phyloP scores from a whole-genome alignment of 192 early-diverging fungal genomes.

The Entomortierella beljakovae region DNA sequence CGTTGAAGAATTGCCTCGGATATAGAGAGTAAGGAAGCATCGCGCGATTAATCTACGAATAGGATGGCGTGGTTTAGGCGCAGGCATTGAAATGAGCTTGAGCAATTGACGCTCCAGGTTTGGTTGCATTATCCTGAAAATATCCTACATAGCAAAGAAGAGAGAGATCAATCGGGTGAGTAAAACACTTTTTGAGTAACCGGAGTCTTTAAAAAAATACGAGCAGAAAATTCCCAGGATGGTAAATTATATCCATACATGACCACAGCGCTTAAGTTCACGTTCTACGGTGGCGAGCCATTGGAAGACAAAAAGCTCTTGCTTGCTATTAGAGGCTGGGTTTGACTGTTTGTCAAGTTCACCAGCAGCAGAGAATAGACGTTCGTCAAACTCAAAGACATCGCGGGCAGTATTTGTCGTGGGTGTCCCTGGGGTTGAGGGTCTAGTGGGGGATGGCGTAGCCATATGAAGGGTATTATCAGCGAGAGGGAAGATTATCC shows the following conservation, averaged over 20 bases:
- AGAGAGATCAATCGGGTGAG: not conserved
- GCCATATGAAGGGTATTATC: conserved; percentile 13
- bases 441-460: conserved; percentile 39
- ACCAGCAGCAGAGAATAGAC: conserved; percentile 33
- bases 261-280: conserved; percentile 66
- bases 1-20: conserved; percentile 78
- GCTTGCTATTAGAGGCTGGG: conserved; percentile 60
- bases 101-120: conserved; percentile 82
- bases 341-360: conserved; percentile 47
- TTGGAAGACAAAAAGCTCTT: conserved; percentile 89
- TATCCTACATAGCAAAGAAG: conserved; percentile 53
- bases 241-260: conserved; percentile 45
- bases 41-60: conserved; percentile 77
- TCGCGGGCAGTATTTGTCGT: conserved; percentile 38
- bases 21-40: conserved; percentile 76
- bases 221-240: not conserved
- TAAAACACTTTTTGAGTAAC: too few species aligned
- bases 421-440: conserved; percentile 50
- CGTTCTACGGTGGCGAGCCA: conserved; percentile 90
- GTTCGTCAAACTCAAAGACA: conserved; percentile 53
- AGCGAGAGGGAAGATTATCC: not conserved
- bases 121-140: conserved; percentile 72
- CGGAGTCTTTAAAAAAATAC: not conserved
- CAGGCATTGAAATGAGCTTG: conserved; percentile 69
- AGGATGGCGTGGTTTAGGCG: conserved; percentile 73